These are phyloP conservation scores for Tylopilus plumbeoviolaceoides DNA, from an alignment of 768 basidiomycete genomes.

Conservation along the genomic window DNA sequence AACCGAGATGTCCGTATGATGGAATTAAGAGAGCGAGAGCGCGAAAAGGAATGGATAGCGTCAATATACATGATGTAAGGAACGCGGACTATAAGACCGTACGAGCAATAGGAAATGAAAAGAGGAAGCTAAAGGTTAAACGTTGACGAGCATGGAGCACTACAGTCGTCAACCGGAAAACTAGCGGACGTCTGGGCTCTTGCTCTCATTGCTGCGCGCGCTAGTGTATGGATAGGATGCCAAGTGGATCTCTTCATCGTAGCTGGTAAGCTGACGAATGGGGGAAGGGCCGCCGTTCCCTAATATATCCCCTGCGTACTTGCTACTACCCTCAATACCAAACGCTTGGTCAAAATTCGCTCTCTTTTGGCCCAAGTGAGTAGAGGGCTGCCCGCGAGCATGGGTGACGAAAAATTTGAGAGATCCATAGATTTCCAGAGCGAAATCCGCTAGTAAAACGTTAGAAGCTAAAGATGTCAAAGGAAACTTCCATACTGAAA, in stretches of 20 bases:
- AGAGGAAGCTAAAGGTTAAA: background rate
- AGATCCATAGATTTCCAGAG: slow-evolving; percentile 58
- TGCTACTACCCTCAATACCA: slow-evolving; percentile 25
- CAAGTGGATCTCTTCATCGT: slow-evolving; percentile 40
- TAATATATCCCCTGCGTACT: slow-evolving; percentile 10
- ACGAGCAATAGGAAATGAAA: background rate
- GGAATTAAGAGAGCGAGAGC: too few relatives aligned
- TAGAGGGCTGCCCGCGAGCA: slow-evolving; percentile 29
- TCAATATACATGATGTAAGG: background rate
- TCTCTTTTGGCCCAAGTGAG: slow-evolving; percentile 24
- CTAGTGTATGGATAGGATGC: slow-evolving; percentile 33
- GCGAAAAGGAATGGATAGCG: background rate
- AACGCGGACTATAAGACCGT: background rate
- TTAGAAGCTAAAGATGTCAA: slow-evolving; percentile 5
- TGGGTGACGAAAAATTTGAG: slow-evolving; percentile 56
- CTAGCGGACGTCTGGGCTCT: slow-evolving; percentile 5
- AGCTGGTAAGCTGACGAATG: slow-evolving; percentile 26
- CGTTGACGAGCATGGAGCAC: background rate
- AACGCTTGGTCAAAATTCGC: slow-evolving; percentile 40
- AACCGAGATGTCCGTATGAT: too few relatives aligned
- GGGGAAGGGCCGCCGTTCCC: slow-evolving; percentile 3
- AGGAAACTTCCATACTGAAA: slow-evolving; percentile 32
- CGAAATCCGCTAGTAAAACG: slow-evolving; percentile 53
- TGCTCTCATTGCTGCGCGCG: slow-evolving; percentile 3
- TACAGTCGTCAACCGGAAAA: background rate